These are phyloP conservation scores for Lophiotrema nucula DNA, from an alignment of 495 filamentous ascomycete species.

Conservation along the genomic window DNA sequence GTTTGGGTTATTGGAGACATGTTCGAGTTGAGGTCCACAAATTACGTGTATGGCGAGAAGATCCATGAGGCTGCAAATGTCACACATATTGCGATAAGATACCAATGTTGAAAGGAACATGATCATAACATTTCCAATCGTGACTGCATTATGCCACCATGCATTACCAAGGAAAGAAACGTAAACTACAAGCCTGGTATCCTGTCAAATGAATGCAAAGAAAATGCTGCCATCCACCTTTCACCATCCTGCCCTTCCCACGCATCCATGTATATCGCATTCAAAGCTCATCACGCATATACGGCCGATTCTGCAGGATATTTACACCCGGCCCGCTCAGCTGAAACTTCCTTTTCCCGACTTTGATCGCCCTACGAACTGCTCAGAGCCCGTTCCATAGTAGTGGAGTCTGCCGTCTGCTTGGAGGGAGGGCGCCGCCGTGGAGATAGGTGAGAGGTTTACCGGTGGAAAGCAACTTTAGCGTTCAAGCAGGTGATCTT, in stretches of 20 bases:
- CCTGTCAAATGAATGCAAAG: too few species aligned
- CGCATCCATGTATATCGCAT: too few species aligned
- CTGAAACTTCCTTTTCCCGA: constrained; percentile 30
- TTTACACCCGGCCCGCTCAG: constrained; percentile 29
- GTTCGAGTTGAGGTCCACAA: too few species aligned
- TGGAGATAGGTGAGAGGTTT: constrained; percentile 9
- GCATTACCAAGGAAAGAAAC: neutral
- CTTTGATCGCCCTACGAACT: constrained; percentile 16
- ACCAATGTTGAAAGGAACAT: neutral
- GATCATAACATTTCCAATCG: constrained; percentile 1
- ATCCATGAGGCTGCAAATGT: too few species aligned
- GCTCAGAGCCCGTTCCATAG: constrained; percentile 19
- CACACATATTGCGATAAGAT: neutral
- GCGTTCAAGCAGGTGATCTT: constrained; percentile 83
- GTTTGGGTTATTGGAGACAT: too few species aligned
- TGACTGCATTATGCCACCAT: constrained; percentile 5
- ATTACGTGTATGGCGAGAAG: too few species aligned
- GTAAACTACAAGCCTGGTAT: too few species aligned
- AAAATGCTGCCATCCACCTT: too few species aligned
- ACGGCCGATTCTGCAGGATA: constrained; percentile 22
- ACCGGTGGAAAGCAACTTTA: constrained; percentile 54
- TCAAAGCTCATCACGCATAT: constrained; percentile 25
- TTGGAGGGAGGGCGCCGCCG: constrained; percentile 8
- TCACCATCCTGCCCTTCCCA: too few species aligned
- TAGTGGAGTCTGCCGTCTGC: neutral